phyloP scores from a whole-genome alignment of 2,329 filamentous ascomycete genomes.

The Neonectria punicea region DNA sequence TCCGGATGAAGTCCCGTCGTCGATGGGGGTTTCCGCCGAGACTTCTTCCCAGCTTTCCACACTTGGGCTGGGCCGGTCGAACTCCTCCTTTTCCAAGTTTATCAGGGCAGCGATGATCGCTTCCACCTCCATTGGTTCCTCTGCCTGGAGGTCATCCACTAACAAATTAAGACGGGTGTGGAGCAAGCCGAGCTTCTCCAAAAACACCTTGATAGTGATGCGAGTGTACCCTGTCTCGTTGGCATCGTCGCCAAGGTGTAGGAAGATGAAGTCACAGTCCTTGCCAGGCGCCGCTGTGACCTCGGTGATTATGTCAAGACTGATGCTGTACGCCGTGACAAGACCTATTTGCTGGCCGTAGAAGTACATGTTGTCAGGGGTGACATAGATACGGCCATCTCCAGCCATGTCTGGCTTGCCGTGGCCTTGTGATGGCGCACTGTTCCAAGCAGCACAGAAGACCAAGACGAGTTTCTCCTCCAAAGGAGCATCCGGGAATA shows the following conservation, averaged over 20 bases:
- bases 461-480: conserved; percentile 90
- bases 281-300: conserved; percentile 89
- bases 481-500: conserved; percentile 83
- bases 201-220: conserved; percentile 90
- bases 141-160: conserved; percentile 80
- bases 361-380: conserved; percentile 89
- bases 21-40: conserved; percentile 69
- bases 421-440: conserved; percentile 56
- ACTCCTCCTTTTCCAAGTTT: conserved; percentile 75
- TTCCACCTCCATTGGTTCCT: conserved; percentile 74
- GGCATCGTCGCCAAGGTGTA: conserved; percentile 76
- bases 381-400: conserved; percentile 85
- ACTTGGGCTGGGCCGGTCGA: conserved; percentile 72
- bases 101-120: conserved; percentile 78
- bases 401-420: conserved; percentile 62
- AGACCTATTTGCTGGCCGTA: conserved; percentile 96
- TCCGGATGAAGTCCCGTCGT: conserved; percentile 58
- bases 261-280: conserved; percentile 91
- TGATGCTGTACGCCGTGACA: conserved; percentile 83
- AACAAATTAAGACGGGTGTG: conserved; percentile 87
- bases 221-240: conserved; percentile 74
- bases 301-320: conserved; percentile 81
- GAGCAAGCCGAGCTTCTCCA: conserved; percentile 86
- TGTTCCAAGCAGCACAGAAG: conserved; percentile 88
- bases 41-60: conserved; percentile 93